phyloP scores from a whole-genome alignment of 75 land plant species.

The Selaginella moellendorffii region DNA sequence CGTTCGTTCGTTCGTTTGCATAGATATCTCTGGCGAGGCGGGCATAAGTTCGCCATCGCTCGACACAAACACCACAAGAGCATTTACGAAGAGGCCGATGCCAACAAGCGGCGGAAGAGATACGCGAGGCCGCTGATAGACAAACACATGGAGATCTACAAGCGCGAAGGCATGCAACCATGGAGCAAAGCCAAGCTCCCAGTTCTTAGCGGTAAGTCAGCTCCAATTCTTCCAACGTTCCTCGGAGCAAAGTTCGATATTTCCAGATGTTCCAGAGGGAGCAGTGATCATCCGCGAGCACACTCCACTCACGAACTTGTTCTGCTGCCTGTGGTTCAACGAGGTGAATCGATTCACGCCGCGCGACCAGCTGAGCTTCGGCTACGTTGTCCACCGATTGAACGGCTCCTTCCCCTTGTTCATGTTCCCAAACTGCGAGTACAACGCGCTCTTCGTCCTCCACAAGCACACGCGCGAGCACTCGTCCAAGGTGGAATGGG shows the following conservation, averaged over 20 bases:
- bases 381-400: constrained; percentile 73
- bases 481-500: constrained; percentile 86
- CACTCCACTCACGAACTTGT: constrained; percentile 69
- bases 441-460: constrained; percentile 62
- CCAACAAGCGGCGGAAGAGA: constrained; percentile 87
- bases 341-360: constrained; percentile 95
- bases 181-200: constrained; percentile 47
- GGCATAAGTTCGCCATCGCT: constrained; percentile 82
- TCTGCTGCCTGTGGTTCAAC: constrained; percentile 94
- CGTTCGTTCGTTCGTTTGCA: neutral
- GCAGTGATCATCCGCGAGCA: constrained; percentile 81
- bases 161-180: constrained; percentile 67
- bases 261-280: constrained; percentile 97
- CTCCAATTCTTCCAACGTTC: neutral
- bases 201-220: constrained; percentile 51
- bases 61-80: constrained; percentile 80
- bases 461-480: constrained; percentile 84
- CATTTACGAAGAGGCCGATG: constrained; percentile 92
- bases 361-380: constrained; percentile 91
- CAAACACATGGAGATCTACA: constrained; percentile 83
- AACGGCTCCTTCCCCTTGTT: constrained; percentile 45
- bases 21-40: constrained; percentile 90
- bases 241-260: neutral
- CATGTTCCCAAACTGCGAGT: constrained; percentile 98
- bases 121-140: constrained; percentile 92